A percentile compares a stretch with the other conserved stretches of the same genome.
Conservation (phyloP, 345 rosid genomes). For the Salix udensis region DNA sequence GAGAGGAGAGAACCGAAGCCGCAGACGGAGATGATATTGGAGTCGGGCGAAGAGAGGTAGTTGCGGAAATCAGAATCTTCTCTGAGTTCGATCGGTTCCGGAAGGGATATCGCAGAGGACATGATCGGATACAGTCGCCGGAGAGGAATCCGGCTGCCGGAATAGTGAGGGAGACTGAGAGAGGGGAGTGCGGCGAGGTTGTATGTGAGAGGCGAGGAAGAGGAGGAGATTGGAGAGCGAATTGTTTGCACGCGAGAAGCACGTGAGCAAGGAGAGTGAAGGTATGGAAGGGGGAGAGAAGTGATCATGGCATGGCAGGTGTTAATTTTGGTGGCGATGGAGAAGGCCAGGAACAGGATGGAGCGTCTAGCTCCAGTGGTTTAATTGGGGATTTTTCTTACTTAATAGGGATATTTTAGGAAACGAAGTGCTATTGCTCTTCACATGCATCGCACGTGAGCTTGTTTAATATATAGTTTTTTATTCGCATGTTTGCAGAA, state of each 20-base stretch:
- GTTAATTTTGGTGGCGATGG: not conserved
- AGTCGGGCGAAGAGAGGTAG: conserved; percentile 35
- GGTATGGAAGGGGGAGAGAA: not conserved
- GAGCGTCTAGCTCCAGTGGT: not conserved
- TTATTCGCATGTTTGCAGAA: too few relatives aligned
- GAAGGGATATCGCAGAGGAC: conserved; percentile 6
- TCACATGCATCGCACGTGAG: too few relatives aligned
- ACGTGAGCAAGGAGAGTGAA: not conserved
- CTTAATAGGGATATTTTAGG: not conserved
- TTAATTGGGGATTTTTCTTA: not conserved
- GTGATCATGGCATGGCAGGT: conserved; percentile 7
- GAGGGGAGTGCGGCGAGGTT: not conserved
- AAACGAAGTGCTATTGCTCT: too few relatives aligned
- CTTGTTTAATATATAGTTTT: too few relatives aligned
- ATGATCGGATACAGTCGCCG: conserved; percentile 17
- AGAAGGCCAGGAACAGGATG: not conserved
- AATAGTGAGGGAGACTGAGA: not conserved
- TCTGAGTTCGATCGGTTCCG: conserved; percentile 37
- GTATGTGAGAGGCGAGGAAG: not conserved
- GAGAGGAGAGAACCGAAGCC: conserved; percentile 99
- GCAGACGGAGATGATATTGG: conserved; percentile 71
- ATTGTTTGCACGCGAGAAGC: not conserved
- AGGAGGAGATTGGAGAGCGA: conserved; percentile 12
- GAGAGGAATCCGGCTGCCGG: conserved; percentile 14
- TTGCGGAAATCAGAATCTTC: conserved; percentile 59